phyloP scores from a whole-genome alignment of 2,329 filamentous ascomycete genomes.

The Dryadomyces quercivorus region DNA sequence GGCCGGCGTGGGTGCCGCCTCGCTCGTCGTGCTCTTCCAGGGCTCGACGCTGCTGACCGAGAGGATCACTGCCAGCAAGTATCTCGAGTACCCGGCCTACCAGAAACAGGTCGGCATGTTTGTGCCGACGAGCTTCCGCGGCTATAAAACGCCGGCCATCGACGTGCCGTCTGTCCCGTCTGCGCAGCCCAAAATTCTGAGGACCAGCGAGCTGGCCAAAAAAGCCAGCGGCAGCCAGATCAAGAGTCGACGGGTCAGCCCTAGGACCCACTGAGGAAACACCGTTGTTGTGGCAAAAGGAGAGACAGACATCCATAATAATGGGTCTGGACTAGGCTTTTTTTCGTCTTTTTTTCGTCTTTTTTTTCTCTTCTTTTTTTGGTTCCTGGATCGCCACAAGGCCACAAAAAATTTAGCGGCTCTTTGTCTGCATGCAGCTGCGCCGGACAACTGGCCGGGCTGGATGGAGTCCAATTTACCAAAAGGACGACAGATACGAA shows the following conservation, averaged over 20 bases:
- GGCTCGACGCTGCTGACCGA: conserved; percentile 84
- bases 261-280: too few relatives aligned
- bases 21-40: conserved; percentile 74
- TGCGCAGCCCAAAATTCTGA: conserved; percentile 32
- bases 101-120: conserved; percentile 75
- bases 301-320: too few relatives aligned
- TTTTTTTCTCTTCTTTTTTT: too few relatives aligned
- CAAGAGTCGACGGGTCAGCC: conserved; percentile 7
- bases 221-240: conserved; percentile 5
- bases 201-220: conserved; percentile 37
- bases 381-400: too few relatives aligned
- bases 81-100: conserved; percentile 77
- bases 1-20: conserved; percentile 57
- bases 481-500: too few relatives aligned
- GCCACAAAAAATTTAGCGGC: too few relatives aligned
- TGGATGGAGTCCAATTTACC: too few relatives aligned
- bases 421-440: too few relatives aligned
- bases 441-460: too few relatives aligned
- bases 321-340: too few relatives aligned
- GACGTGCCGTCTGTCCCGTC: conserved; percentile 23
- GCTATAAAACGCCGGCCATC: conserved; percentile 21
- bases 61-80: conserved; percentile 66
- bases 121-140: conserved; percentile 44
- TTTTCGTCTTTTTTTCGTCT: too few relatives aligned
- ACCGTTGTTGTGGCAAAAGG: too few relatives aligned